phyloP scores from a whole-genome alignment of 2,329 filamentous ascomycete species.

The Alternaria postmessia region DNA sequence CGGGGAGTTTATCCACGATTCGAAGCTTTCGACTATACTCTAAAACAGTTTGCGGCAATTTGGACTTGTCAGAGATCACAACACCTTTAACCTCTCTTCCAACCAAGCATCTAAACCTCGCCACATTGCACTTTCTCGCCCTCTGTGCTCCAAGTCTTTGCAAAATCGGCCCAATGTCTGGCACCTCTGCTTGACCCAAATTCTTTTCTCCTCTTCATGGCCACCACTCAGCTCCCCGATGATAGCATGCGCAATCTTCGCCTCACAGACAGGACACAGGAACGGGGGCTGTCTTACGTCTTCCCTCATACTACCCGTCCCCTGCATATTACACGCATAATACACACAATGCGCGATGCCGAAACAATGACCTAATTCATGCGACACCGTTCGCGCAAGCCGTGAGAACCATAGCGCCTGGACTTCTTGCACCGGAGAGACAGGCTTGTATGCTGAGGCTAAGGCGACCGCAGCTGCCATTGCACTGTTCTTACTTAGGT shows the following conservation, averaged over 20 bases:
- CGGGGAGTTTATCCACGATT: not conserved
- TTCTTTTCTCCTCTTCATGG: conserved; percentile 25
- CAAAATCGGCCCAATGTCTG: conserved; percentile 55
- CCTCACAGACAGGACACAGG: conserved; percentile 66
- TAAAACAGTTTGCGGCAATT: not conserved
- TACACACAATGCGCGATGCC: conserved; percentile 71
- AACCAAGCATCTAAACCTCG: conserved; percentile 27
- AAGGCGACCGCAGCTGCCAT: conserved; percentile 27
- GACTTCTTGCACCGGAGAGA: conserved; percentile 29
- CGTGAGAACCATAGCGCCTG: conserved; percentile 64
- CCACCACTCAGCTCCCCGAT: conserved; percentile 30
- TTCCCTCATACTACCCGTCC: conserved; percentile 64
- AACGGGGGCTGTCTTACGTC: conserved; percentile 70
- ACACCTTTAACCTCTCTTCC: not conserved
- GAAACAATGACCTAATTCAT: conserved; percentile 74
- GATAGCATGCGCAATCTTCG: conserved; percentile 56
- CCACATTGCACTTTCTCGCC: conserved; percentile 27
- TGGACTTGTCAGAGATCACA: not conserved
- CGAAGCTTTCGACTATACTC: not conserved
- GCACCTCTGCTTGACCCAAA: conserved; percentile 51
- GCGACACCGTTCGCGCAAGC: conserved; percentile 63
- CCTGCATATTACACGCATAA: conserved; percentile 71
- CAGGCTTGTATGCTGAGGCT: conserved; percentile 12
- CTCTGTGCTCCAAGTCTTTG: conserved; percentile 49
- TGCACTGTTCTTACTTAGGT: conserved; percentile 16